Base-by-base conservation (phyloP, 495 filamentous ascomycete genomes). In the Penicillium maclennaniae region DNA sequence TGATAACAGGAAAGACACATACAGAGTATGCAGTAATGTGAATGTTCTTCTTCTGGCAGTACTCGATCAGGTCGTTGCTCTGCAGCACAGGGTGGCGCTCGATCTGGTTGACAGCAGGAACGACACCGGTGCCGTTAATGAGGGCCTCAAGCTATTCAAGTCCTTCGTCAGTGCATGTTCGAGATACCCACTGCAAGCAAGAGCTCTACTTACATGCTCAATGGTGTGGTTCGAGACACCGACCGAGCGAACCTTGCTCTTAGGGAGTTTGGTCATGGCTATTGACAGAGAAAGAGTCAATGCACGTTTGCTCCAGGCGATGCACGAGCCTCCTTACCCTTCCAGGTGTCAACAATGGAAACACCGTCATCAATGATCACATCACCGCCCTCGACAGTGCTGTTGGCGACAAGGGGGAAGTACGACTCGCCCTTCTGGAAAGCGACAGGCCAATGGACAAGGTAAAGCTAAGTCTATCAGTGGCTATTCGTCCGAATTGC, bases 271-370 rank as follows among this genome's bases (percentile, higher is more conserved):
- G 52, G 62, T 76, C 72, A 79, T 72, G 53, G 76, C 76, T 72
- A 43, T 45, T 12, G 27, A 42, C 14, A 6, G 17, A 48, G 23
- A 27, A 4, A 40, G 37, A 27, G 25, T 39, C 0, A 43, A 44
- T 7, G 7, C 27, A 36, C 2, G 7, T 7, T 1, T 6, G 12
- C 2, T 1, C 10, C 20, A 44, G 7, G 20, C 1, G 14, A n/a
- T 44, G 15, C 1, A 36, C 45, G 17, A 10, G 38, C 6, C 9
- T 15, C 42, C 60, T 57, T 58, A 71, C 69, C 69, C 61, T 69
- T 77, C 75, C 74, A 79, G 62, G 75, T 79, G 50, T 79, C 73
- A 21, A 76, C 72, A 21, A 79, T 76, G 53, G 76, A 79, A 53
- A 80, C 62, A 45, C 47, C 58, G 42, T 77, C 69, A 25, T 79